Evolutionary conservation across 495 filamentous ascomycete species (phyloP).

Genomic region (Xanthoparmelia taractica): DNA sequence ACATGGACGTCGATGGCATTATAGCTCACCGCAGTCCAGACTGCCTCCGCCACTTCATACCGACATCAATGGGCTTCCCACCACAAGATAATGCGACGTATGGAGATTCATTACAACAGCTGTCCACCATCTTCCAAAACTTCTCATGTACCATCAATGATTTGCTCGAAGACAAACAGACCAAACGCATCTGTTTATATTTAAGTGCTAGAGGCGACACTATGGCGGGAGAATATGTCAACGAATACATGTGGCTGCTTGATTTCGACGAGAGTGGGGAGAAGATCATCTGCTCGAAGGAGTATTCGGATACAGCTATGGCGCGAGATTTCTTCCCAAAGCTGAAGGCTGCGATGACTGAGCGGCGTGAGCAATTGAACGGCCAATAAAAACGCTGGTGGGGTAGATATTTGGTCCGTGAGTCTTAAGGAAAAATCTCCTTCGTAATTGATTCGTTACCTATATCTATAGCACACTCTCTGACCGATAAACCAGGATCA

Average conservation of each 20-base stretch:
- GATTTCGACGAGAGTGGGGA: constrained; percentile 33
- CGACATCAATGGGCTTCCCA: constrained; percentile 16
- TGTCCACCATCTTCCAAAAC: constrained; percentile 23
- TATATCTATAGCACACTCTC: neutral
- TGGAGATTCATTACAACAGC: constrained; percentile 15
- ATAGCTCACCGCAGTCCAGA: constrained; percentile 22
- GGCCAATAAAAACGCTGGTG: neutral
- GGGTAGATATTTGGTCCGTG: neutral
- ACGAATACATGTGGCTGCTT: constrained; percentile 39
- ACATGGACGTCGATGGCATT: constrained; percentile 26
- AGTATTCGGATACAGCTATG: constrained; percentile 35
- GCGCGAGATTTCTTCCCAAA: constrained; percentile 31
- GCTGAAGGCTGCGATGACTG: constrained; percentile 25
- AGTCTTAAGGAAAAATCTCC: neutral
- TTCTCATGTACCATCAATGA: constrained; percentile 25
- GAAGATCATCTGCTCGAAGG: constrained; percentile 30
- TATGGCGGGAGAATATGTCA: constrained; percentile 22
- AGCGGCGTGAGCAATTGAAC: constrained; percentile 7
- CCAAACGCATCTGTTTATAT: constrained; percentile 22
- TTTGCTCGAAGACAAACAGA: constrained; percentile 22
- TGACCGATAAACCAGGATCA: neutral
- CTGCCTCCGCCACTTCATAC: constrained; percentile 24
- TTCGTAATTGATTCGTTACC: neutral
- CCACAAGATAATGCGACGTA: constrained; percentile 24
- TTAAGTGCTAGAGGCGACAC: constrained; percentile 26